These are phyloP conservation scores for Cytospora schulzeri DNA, from an alignment of 2,329 filamentous ascomycete genomes.

Conservation along the genomic window DNA sequence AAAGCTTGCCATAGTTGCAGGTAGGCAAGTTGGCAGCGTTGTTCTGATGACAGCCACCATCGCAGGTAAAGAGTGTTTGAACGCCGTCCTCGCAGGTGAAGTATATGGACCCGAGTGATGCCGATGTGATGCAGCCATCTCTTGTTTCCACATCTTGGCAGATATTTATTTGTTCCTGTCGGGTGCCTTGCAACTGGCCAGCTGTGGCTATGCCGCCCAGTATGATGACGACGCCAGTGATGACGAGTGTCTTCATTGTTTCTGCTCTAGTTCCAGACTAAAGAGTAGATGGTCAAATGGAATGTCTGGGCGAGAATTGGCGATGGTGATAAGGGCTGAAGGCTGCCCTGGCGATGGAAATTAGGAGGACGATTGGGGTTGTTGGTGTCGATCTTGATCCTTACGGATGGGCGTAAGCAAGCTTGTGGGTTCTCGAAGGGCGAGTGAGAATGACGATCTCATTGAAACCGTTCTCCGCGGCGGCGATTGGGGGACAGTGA, in stretches of 20 bases:
- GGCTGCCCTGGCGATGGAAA: not conserved
- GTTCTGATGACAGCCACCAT: constrained; percentile 13
- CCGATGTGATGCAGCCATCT: constrained; percentile 18
- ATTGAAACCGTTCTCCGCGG: not conserved
- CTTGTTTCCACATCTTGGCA: constrained; percentile 12
- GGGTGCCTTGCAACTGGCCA: not conserved
- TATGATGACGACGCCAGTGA: not conserved
- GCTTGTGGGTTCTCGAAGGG: not conserved
- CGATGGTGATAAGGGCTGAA: not conserved
- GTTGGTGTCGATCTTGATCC: not conserved
- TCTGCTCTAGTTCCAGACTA: not conserved
- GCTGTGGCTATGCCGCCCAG: constrained; percentile 8
- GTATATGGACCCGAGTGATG: constrained; percentile 16
- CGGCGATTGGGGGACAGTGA: not conserved
- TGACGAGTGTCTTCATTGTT: not conserved
- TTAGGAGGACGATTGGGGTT: not conserved
- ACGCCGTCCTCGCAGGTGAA: constrained; percentile 14
- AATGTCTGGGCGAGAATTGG: not conserved
- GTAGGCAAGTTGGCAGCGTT: constrained; percentile 19
- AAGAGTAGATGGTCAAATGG: not conserved
- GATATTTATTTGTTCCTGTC: constrained; percentile 8
- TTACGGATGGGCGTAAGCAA: not conserved
- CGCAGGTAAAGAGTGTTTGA: constrained; percentile 18
- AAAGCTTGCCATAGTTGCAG: constrained; percentile 7
- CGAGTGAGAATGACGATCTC: not conserved